Evolutionary conservation across 306 rosid genomes (phyloP), one percentile per base, ranked within the genome.

Genomic region (Canavalia ensiformis): DNA sequence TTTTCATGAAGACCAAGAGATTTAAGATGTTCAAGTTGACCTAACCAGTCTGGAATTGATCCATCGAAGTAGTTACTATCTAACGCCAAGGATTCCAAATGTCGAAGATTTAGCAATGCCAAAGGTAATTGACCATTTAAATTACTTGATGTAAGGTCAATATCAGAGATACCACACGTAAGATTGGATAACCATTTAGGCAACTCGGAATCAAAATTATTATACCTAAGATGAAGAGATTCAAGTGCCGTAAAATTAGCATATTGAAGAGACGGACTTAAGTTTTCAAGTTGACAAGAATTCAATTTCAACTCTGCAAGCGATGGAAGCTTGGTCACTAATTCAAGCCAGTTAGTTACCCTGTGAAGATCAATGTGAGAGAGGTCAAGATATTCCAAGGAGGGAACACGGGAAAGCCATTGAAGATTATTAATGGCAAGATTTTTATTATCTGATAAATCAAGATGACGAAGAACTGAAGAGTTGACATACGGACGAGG

Each of bases 401-500:
- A 83, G 33, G 64, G 54, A 10, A 64, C 8, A 29, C 7, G 6
- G 1, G 79, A 2, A 28, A 83, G 54, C 86, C 79, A 83, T 1
- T 1, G 10, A 5, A 83, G 79, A 8, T 46, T 68, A 28, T 45
- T 8, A 0, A 60, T 33, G 51, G 0, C n/a, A 18, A 41, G 72
- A 25, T 18, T 2, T 5, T 11, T 4, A 28, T 66, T 41, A 3
- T 0, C 0, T 66, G 51, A 66, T 6, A 41, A 8, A 18, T 66
- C 52, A 41, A 66, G 30, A 25, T 66, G 1, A 6, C 1, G 10
- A 39, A 37, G 31, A 37, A 0, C 11, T 5, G 70, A 37, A 35
- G 46, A 30, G 29, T 63, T 63, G 0, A 1, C 47, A 63, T 6
- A 25, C 0, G 7, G 52, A 47, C 1, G 13, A 47, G 52, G 52